phyloP scores from a whole-genome alignment of 805 yeast genomes.

The Saccharomyces eubayanus region DNA sequence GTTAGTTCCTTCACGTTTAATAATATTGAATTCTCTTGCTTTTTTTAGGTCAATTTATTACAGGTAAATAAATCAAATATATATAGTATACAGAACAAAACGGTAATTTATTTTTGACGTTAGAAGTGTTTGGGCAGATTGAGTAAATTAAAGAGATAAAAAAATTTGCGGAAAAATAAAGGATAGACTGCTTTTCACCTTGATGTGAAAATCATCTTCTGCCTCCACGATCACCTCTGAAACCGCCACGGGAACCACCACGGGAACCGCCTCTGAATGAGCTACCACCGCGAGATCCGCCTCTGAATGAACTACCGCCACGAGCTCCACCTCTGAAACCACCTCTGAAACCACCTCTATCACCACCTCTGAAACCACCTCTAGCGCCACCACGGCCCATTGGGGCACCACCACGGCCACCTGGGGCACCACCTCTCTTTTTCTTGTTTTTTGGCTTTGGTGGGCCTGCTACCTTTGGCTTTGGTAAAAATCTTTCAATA shows the following conservation, averaged over 20 bases:
- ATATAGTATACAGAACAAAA: background rate
- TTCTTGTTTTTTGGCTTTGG: conserved; percentile 66
- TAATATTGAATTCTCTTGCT: background rate
- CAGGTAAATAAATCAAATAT: background rate
- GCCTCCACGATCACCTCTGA: conserved; percentile 39
- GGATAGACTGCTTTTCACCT: background rate
- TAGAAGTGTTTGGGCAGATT: background rate
- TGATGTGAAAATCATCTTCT: conserved; percentile 8
- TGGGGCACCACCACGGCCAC: conserved; percentile 37
- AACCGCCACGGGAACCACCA: conserved; percentile 24
- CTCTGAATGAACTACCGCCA: conserved; percentile 39
- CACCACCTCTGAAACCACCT: conserved; percentile 42
- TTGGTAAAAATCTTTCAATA: conserved; percentile 91
- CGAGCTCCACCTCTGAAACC: conserved; percentile 38
- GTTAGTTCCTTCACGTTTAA: background rate
- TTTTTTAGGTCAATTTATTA: background rate
- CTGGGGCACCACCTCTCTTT: conserved; percentile 44
- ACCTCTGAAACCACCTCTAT: conserved; percentile 38
- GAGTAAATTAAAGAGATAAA: background rate
- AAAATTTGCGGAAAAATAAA: background rate
- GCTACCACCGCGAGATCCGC: conserved; percentile 35
- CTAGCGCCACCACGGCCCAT: conserved; percentile 23
- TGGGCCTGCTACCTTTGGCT: conserved; percentile 83
- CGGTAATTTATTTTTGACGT: background rate
- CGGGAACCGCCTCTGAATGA: conserved; percentile 35